Conservation (phyloP, 169 alveolate genomes). For the Blepharisma undulans region DNA sequence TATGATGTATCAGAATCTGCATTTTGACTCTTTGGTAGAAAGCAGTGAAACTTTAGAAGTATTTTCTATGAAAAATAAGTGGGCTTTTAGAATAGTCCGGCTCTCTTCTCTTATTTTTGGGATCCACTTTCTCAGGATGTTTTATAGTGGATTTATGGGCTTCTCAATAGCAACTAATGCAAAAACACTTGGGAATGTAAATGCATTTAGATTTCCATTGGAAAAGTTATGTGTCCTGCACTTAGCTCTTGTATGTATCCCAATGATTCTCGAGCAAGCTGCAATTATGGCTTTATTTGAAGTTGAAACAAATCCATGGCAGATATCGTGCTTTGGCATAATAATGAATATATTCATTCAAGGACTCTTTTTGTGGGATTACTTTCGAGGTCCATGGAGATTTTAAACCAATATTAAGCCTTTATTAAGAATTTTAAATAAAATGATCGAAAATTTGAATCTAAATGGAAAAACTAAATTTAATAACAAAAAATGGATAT, state of each 20-base stretch:
- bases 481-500: too few species aligned
- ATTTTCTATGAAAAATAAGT: background rate
- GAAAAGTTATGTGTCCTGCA: conserved; percentile 21
- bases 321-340: background rate
- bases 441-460: too few species aligned
- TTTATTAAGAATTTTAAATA: too few species aligned
- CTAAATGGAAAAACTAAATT: too few species aligned
- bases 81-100: background rate
- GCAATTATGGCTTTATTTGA: background rate
- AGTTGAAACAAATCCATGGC: background rate
- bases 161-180: background rate
- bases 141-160: conserved; percentile 33
- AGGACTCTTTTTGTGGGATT: background rate
- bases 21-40: background rate
- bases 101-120: background rate
- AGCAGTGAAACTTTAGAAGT: background rate
- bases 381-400: background rate
- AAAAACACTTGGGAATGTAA: background rate
- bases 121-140: conserved; percentile 2
- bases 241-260: background rate
- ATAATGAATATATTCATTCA: background rate
- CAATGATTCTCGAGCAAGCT: background rate
- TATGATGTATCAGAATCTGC: background rate
- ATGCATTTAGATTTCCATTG: conserved; percentile 26
- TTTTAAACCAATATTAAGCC: too few species aligned